A percentile compares a stretch with the other conserved stretches of the same genome.
phyloP scores from a whole-genome alignment of 768 basidiomycete genomes.

The Leccinum subgranulosum region DNA sequence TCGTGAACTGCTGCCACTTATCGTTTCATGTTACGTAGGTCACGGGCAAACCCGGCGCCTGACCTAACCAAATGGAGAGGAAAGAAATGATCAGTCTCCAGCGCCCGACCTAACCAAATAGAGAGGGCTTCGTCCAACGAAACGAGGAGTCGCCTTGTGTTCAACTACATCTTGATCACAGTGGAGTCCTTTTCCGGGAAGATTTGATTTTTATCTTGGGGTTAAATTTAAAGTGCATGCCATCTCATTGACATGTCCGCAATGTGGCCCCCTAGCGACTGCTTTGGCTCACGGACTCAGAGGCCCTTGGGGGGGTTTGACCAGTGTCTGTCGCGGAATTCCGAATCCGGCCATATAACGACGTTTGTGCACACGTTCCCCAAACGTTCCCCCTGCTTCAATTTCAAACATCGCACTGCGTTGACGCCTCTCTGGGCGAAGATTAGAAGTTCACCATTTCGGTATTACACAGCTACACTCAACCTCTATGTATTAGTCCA shows the following conservation, averaged over 20 bases:
- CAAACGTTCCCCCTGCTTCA: background rate
- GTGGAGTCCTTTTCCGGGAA: background rate
- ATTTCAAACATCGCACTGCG: background rate
- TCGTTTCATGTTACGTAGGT: background rate
- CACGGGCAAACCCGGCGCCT: too few relatives aligned
- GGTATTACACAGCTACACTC: background rate
- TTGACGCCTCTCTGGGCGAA: background rate
- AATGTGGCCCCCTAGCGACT: background rate
- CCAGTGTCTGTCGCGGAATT: background rate
- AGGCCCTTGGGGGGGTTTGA: background rate
- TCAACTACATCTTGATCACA: background rate
- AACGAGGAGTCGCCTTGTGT: background rate
- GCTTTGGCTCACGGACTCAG: background rate
- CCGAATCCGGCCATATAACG: background rate
- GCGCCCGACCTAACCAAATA: background rate
- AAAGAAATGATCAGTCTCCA: background rate
- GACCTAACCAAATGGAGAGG: background rate
- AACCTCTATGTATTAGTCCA: background rate
- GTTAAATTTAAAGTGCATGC: background rate
- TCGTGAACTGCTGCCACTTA: background rate
- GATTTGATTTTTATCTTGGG: background rate
- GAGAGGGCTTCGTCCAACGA: background rate
- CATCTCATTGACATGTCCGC: too few relatives aligned
- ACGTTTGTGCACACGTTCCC: background rate
- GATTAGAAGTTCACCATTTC: background rate